Conservation (phyloP, 106 monocot species). For the Acorus gramineus region DNA sequence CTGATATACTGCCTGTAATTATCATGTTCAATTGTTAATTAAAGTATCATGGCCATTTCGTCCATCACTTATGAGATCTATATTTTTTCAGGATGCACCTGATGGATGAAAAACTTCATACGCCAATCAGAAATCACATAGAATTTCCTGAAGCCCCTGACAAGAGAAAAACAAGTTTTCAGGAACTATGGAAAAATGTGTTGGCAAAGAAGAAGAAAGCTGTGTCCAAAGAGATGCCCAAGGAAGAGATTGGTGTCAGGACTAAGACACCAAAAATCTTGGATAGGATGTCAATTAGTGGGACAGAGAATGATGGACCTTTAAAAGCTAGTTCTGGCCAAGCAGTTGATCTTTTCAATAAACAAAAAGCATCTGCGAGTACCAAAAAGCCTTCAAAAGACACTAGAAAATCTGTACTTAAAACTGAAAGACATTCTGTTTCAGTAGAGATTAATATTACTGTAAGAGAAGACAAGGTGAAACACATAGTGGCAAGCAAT, state of each 20-base stretch:
- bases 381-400: not conserved
- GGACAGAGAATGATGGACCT: not conserved
- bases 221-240: slow-evolving; percentile 1
- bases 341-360: not conserved
- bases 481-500: not conserved
- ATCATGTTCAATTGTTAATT: not conserved
- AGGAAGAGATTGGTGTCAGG: not conserved
- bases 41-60: not conserved
- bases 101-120: slow-evolving; percentile 43
- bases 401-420: not conserved
- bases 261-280: too few relatives aligned
- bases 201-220: slow-evolving; percentile 22
- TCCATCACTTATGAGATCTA: not conserved
- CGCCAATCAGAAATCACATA: slow-evolving; percentile 67
- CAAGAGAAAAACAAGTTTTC: slow-evolving; percentile 10
- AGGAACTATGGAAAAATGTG: slow-evolving; percentile 11
- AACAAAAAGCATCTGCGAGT: not conserved
- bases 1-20: slow-evolving; percentile 81
- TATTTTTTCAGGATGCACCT: slow-evolving; percentile 38
- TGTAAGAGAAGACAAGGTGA: slow-evolving; percentile 2
- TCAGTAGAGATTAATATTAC: not conserved
- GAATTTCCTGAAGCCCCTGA: slow-evolving; percentile 30
- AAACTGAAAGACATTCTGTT: slow-evolving; percentile 1
- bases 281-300: too few relatives aligned
- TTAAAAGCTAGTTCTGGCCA: not conserved